A percentile compares a stretch with the other conserved stretches of the same genome.
Evolutionary conservation across 1,139 yeast species (phyloP).

Genomic region (Saccharomycopsis hybrid): DNA sequence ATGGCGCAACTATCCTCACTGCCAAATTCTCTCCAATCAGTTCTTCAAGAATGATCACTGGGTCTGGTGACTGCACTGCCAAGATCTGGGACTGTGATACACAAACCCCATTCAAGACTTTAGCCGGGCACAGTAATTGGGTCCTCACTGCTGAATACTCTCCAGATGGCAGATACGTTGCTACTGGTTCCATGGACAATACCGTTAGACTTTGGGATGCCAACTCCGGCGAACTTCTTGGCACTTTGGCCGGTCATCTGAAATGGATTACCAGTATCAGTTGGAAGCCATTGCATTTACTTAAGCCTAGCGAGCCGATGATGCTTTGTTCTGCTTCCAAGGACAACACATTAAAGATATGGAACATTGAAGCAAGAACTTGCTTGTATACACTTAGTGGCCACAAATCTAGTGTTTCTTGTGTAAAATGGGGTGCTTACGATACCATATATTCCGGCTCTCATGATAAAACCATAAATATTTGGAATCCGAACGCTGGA

Average conservation of each 20-base stretch:
- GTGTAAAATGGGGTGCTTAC: slow-evolving; percentile 95
- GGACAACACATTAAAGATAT: slow-evolving; percentile 82
- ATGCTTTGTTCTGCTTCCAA: slow-evolving; percentile 84
- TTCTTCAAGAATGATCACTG: slow-evolving; percentile 82
- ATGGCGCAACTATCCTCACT: slow-evolving; percentile 86
- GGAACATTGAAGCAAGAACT: slow-evolving; percentile 78
- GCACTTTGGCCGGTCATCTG: slow-evolving; percentile 59
- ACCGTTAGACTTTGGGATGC: slow-evolving; percentile 87
- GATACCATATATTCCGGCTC: slow-evolving; percentile 84
- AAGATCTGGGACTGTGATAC: slow-evolving; percentile 97
- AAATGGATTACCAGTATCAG: slow-evolving; percentile 86
- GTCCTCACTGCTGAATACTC: slow-evolving; percentile 91
- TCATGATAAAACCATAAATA: slow-evolving; percentile 89
- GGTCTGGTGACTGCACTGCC: slow-evolving; percentile 97
- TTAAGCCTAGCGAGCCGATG: too few relatives aligned
- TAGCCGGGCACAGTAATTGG: slow-evolving; percentile 88
- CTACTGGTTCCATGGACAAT: slow-evolving; percentile 95
- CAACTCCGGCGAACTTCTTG: slow-evolving; percentile 64
- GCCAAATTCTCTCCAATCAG: slow-evolving; percentile 92
- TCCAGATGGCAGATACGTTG: slow-evolving; percentile 85
- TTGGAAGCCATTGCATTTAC: slow-evolving; percentile 93
- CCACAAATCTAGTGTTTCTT: slow-evolving; percentile 82
- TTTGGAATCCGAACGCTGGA: slow-evolving; percentile 85
- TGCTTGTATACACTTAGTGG: slow-evolving; percentile 76
- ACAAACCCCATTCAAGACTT: slow-evolving; percentile 77